These are phyloP conservation scores for Termitomyces titanicus DNA, from an alignment of 768 basidiomycete species.

Conservation along the genomic window DNA sequence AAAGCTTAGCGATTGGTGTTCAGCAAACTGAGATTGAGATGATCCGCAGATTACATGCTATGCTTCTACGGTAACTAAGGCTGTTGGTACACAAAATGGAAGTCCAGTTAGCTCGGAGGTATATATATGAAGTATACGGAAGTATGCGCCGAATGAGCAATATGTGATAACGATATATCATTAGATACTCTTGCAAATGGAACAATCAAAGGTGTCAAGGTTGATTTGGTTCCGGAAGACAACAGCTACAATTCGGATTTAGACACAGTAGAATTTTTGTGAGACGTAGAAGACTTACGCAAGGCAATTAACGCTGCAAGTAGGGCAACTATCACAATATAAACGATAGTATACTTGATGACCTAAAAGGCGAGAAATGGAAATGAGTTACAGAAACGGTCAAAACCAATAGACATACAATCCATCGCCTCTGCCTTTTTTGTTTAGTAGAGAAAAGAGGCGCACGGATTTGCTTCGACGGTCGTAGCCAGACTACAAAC, in stretches of 20 bases:
- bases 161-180: constrained; percentile 33
- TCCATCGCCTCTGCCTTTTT: constrained; percentile 89
- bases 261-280: background rate
- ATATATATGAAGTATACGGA: constrained; percentile 19
- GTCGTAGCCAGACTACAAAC: constrained; percentile 86
- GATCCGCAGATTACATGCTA: constrained; percentile 10
- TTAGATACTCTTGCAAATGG: constrained; percentile 85
- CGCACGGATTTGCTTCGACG: constrained; percentile 89
- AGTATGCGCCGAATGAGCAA: constrained; percentile 9
- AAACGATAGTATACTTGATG: constrained; percentile 83
- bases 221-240: constrained; percentile 77
- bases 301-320: constrained; percentile 80
- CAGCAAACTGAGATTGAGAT: background rate
- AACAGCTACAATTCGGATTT: constrained; percentile 46
- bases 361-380: constrained; percentile 38
- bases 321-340: constrained; percentile 68
- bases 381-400: background rate
- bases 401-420: constrained; percentile 42
- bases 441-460: constrained; percentile 94
- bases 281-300: constrained; percentile 49
- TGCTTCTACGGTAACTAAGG: constrained; percentile 18
- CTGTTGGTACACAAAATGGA: constrained; percentile 20
- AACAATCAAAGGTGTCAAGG: constrained; percentile 59
- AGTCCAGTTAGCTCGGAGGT: constrained; percentile 16
- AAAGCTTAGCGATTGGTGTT: background rate